These are phyloP conservation scores for Clavispora asparagi DNA, from an alignment of 805 yeast species.

Conservation along the genomic window DNA sequence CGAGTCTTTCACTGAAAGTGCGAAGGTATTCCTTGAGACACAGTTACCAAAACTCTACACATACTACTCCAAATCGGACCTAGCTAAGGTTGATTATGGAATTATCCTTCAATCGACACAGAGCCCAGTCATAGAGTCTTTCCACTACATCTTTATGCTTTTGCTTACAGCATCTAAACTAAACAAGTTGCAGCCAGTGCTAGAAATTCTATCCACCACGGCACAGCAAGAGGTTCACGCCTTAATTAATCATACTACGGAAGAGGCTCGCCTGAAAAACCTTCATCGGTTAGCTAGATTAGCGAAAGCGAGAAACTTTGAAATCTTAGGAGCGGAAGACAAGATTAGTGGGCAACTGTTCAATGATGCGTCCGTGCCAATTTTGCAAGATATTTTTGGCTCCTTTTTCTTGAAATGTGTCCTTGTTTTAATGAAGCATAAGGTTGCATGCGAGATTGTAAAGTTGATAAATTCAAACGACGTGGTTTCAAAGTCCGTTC, in stretches of 20 bases:
- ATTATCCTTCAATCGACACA: constrained; percentile 25
- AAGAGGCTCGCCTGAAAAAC: constrained; percentile 58
- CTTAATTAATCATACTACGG: constrained; percentile 56
- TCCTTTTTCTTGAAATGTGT: constrained; percentile 60
- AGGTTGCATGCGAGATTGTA: constrained; percentile 57
- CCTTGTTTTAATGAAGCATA: constrained; percentile 64
- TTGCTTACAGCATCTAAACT: constrained; percentile 55
- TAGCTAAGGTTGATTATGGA: constrained; percentile 22
- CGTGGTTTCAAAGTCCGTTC: constrained; percentile 8
- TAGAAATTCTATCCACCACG: constrained; percentile 49
- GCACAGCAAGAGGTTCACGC: constrained; percentile 59
- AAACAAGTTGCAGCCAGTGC: constrained; percentile 54
- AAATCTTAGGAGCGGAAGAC: constrained; percentile 17
- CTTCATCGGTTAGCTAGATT: constrained; percentile 29
- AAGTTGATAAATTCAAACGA: constrained; percentile 23
- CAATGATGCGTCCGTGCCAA: constrained; percentile 46
- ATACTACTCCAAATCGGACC: constrained; percentile 15
- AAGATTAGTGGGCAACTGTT: constrained; percentile 22
- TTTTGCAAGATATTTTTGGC: constrained; percentile 68
- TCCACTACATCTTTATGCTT: constrained; percentile 47
- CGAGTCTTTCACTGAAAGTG: constrained; percentile 26
- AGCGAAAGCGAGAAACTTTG: constrained; percentile 26
- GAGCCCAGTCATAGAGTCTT: constrained; percentile 37
- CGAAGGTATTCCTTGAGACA: constrained; percentile 21
- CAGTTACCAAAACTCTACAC: constrained; percentile 27